Base-by-base conservation (phyloP, 129 eudicot genomes). In the Tagetes patula region DNA sequence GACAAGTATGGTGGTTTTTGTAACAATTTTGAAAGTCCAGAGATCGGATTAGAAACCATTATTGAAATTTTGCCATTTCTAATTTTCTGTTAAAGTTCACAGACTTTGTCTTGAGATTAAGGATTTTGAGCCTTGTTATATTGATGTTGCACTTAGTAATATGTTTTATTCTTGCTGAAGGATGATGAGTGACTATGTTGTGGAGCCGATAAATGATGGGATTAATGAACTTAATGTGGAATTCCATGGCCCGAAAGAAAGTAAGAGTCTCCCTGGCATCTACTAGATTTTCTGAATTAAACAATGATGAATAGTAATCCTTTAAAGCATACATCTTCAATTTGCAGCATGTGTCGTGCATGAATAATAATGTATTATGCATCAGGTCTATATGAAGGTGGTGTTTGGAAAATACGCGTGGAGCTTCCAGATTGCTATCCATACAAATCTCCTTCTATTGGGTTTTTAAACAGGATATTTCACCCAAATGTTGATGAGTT, bases 151-250 rank as follows among this genome's bases (percentile, higher is more conserved):
- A 4, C 8, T 12, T 71, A 53, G 40, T 74, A n/a, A 36, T 12
- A 58, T 84, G 65, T 40, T 80, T 9, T 58, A 30, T 69, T 84
- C 20, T 5, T 79, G 41, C 75, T 85, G 76, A 65, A 93, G 98
- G 86, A 93, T 93, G 98, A 93, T 93, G 98, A 93, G 98, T 71
- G 96, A 93, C 80, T 90, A 87, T 79, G 59, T 67, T 30, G 98
- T 93, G 82, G 98, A 93, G 82, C 78, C 96, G 10, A 84, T 93
- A 71, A 90, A 93, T 73, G 98, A 93, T 70, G 90, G 92, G 38
- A 68, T 93, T 73, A 85, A 75, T 53, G 96, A 93, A 79, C 89
- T 93, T 80, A 87, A 93, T 83, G 98, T 93, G 84, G 82, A 85
- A 47, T 93, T 93, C 75, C 89, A 93, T 76, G 98, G 98, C 48